Evolutionary conservation across 306 rosid genomes (phyloP).

Genomic region (Vigna nakashimae): DNA sequence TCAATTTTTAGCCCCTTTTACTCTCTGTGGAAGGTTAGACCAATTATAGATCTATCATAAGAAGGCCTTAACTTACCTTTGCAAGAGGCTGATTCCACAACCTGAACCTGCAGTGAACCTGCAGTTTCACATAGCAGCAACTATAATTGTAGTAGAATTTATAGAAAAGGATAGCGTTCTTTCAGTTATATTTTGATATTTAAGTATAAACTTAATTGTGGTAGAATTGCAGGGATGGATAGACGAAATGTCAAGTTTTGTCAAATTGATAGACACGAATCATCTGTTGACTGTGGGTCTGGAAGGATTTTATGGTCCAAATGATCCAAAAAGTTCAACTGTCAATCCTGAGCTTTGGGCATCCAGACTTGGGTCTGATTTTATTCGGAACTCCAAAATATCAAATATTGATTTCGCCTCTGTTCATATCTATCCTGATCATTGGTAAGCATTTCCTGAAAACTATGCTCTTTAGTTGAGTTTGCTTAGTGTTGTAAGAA

Average conservation of each 20-base stretch:
- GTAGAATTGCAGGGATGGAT: slow-evolving; percentile 83
- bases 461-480: neutral
- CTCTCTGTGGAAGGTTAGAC: neutral
- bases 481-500: slow-evolving; percentile 26
- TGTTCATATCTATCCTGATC: slow-evolving; percentile 94
- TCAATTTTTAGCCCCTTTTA: neutral
- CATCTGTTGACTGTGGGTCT: slow-evolving; percentile 89
- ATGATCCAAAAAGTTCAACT: slow-evolving; percentile 68
- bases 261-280: slow-evolving; percentile 89
- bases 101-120: neutral
- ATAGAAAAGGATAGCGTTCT: neutral
- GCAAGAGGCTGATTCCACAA: neutral
- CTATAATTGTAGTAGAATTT: neutral
- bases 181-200: slow-evolving; percentile 22
- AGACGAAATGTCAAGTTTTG: slow-evolving; percentile 89
- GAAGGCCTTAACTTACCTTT: neutral
- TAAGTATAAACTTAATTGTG: slow-evolving; percentile 27
- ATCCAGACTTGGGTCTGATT: slow-evolving; percentile 91
- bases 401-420: slow-evolving; percentile 82
- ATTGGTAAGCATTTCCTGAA: slow-evolving; percentile 69
- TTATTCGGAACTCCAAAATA: slow-evolving; percentile 76
- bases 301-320: slow-evolving; percentile 98
- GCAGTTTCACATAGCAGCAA: neutral
- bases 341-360: slow-evolving; percentile 96
- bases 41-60: neutral